phyloP scores from a whole-genome alignment of 169 alveolate genomes.

The Plasmodium gonderi region DNA sequence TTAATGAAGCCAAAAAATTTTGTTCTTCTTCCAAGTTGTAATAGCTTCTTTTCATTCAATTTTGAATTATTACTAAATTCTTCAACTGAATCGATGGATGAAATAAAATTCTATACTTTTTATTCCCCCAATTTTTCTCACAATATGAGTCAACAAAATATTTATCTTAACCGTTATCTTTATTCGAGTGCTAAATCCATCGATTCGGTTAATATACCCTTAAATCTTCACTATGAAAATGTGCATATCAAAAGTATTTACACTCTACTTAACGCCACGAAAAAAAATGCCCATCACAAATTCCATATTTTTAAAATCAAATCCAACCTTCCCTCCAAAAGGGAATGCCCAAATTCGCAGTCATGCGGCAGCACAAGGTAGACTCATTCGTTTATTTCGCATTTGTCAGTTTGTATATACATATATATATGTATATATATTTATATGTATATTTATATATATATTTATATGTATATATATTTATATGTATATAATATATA shows the following conservation, averaged over 20 bases:
- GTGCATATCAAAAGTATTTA: constrained; percentile 46
- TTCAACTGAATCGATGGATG: background rate
- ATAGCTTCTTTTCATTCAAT: constrained; percentile 34
- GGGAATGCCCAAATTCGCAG: background rate
- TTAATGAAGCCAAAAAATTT: constrained; percentile 58
- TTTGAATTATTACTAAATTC: constrained; percentile 53
- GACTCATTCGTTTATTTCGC: too few species aligned
- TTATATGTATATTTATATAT: background rate
- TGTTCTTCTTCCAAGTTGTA: constrained; percentile 58
- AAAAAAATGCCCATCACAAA: background rate
- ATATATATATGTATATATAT: too few species aligned
- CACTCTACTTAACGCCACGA: constrained; percentile 15
- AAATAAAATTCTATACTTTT: constrained; percentile 18
- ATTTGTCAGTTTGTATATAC: too few species aligned
- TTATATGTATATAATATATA: background rate
- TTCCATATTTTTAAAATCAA: constrained; percentile 19
- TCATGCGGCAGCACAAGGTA: background rate
- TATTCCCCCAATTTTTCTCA: constrained; percentile 27
- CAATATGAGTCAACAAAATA: background rate
- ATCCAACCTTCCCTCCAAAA: background rate
- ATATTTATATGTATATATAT: background rate
- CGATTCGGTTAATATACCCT: constrained; percentile 28
- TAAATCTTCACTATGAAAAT: constrained; percentile 49
- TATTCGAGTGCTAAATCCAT: background rate
- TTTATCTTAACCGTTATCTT: constrained; percentile 27